Conservation (phyloP, 2,329 filamentous ascomycete genomes). For the Verticillium nubilum region DNA sequence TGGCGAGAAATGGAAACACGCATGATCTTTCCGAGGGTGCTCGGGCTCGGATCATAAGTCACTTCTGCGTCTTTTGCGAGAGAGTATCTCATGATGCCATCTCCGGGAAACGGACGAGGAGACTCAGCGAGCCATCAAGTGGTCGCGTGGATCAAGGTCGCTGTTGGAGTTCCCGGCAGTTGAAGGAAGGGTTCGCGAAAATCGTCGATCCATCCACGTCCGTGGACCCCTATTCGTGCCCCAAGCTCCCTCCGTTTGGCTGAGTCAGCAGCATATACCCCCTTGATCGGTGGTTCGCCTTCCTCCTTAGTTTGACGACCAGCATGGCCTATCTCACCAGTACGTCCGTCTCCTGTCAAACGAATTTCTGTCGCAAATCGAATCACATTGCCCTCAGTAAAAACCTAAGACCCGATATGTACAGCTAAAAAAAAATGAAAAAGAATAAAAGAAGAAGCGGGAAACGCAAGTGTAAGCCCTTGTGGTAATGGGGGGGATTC, state of each 20-base stretch:
- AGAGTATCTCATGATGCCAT: neutral
- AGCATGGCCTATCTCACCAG: no score
- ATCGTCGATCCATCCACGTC: neutral
- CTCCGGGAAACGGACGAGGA: neutral
- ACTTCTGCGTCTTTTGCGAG: neutral
- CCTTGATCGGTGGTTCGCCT: no score
- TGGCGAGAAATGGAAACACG: conserved; percentile 2
- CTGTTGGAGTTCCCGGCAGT: neutral
- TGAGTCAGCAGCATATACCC: neutral
- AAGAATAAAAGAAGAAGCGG: no score
- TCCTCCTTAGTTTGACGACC: no score
- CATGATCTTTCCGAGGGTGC: neutral
- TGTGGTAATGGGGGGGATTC: neutral
- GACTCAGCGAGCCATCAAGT: no score
- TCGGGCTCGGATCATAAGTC: neutral
- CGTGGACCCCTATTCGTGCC: neutral
- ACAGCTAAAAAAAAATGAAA: neutral
- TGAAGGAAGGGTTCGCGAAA: neutral
- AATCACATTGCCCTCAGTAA: neutral
- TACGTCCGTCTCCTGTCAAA: neutral
- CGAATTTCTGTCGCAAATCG: neutral
- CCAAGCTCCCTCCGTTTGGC: no score
- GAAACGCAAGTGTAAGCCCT: neutral
- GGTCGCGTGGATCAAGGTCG: no score
- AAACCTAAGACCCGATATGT: neutral